Conservation (phyloP, 2,329 filamentous ascomycete genomes). For the Pyrenochaeta sp. region DNA sequence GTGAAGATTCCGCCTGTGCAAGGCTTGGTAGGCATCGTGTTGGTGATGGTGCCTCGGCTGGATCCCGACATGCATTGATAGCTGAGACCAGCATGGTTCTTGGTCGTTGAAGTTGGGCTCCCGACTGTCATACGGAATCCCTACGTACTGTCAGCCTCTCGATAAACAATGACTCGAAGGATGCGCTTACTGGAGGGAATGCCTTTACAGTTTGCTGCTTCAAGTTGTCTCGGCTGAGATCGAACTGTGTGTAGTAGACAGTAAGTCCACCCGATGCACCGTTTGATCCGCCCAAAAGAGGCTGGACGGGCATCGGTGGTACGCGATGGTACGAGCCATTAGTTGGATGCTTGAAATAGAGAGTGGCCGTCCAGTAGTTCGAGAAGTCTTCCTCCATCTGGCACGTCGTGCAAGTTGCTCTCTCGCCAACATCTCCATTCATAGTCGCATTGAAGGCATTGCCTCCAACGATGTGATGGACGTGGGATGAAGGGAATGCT, state of each 20-base stretch:
- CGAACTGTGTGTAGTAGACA: conserved; percentile 41
- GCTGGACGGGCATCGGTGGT: conserved; percentile 28
- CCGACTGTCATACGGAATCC: conserved; percentile 41
- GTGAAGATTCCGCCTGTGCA: conserved; percentile 36
- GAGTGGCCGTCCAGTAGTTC: conserved; percentile 33
- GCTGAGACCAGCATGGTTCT: conserved; percentile 26
- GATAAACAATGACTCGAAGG: background rate
- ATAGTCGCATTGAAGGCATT: conserved; percentile 37
- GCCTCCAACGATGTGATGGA: conserved; percentile 38
- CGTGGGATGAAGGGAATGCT: conserved; percentile 25
- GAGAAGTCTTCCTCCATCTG: conserved; percentile 33
- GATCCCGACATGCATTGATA: conserved; percentile 29
- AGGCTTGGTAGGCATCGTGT: conserved; percentile 28
- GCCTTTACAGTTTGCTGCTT: conserved; percentile 26
- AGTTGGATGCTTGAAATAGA: conserved; percentile 36
- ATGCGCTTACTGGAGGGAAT: conserved; percentile 27
- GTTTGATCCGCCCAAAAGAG: conserved; percentile 30
- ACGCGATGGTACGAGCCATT: conserved; percentile 37
- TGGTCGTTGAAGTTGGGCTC: conserved; percentile 35
- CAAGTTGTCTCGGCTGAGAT: conserved; percentile 41
- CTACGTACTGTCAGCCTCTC: conserved; percentile 10
- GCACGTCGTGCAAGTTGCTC: conserved; percentile 36
- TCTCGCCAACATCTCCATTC: conserved; percentile 28
- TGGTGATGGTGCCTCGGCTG: conserved; percentile 27
- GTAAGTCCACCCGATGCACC: conserved; percentile 33